phyloP scores from a whole-genome alignment of 73 alveolate genomes.

The Paramecium octaurelia region DNA sequence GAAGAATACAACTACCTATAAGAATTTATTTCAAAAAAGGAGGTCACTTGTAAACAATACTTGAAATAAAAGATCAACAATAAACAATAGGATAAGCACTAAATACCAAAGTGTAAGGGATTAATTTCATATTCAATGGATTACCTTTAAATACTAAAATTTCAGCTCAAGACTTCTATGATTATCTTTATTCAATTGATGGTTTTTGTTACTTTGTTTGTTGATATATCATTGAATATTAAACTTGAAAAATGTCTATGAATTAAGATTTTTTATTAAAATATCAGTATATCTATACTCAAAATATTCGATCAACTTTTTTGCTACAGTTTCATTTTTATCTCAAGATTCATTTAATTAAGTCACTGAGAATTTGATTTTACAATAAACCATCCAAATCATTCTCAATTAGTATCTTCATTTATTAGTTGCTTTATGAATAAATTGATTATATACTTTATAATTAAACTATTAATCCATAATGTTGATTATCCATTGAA shows the following conservation, averaged over 20 bases:
- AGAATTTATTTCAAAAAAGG: neutral
- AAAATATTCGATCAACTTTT: neutral
- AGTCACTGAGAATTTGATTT: too few relatives aligned
- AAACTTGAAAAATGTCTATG: neutral
- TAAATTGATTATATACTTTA: neutral
- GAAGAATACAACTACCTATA: neutral
- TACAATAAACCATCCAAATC: neutral
- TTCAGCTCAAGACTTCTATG: neutral
- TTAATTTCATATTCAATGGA: neutral
- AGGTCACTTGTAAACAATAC: neutral
- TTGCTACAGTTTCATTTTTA: neutral
- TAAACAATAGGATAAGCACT: neutral
- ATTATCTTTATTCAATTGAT: neutral
- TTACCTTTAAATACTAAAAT: neutral
- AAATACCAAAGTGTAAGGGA: neutral
- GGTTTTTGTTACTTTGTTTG: conserved; percentile 36
- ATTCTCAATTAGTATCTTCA: neutral
- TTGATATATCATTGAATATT: neutral
- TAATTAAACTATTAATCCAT: too few relatives aligned
- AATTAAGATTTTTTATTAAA: neutral
- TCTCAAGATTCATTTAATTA: too few relatives aligned
- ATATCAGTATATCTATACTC: neutral
- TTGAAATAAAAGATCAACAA: neutral
- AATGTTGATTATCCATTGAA: neutral
- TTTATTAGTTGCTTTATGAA: neutral